Conservation (phyloP, 805 yeast species). For the Vanderwaltozyma verrucispora region DNA sequence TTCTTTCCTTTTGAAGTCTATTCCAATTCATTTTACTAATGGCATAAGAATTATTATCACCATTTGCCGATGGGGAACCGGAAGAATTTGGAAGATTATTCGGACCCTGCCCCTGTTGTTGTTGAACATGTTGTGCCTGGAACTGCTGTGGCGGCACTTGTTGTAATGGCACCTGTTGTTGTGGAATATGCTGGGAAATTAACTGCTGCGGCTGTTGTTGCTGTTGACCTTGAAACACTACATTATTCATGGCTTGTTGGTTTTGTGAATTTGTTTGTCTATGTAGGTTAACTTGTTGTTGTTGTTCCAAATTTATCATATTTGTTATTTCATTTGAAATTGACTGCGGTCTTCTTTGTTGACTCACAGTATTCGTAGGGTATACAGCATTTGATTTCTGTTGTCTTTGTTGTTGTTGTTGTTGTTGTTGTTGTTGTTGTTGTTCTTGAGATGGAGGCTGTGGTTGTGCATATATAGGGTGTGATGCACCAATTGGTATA, state of each 20-base stretch:
- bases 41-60: background rate
- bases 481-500: background rate
- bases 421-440: background rate
- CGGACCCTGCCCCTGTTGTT: background rate
- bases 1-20: background rate
- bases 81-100: too few relatives aligned
- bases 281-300: slow-evolving; percentile 1
- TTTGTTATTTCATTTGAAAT: slow-evolving; percentile 2
- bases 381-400: slow-evolving; percentile 7
- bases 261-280: slow-evolving; percentile 1
- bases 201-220: slow-evolving; percentile 20
- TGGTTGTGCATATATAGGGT: too few relatives aligned
- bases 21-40: background rate
- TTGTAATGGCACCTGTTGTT: background rate
- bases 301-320: slow-evolving; percentile 3
- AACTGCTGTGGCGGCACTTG: background rate
- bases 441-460: background rate
- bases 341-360: slow-evolving; percentile 1
- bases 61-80: too few relatives aligned
- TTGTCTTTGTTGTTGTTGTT: slow-evolving; percentile 1
- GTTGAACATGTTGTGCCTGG: background rate
- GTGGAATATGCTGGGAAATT: too few relatives aligned
- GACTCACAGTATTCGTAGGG: background rate
- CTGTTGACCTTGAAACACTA: slow-evolving; percentile 7
- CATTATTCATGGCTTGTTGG: background rate